These are phyloP conservation scores for Ambrosia trifida DNA, from an alignment of 129 eudicot genomes.

Conservation along the genomic window DNA sequence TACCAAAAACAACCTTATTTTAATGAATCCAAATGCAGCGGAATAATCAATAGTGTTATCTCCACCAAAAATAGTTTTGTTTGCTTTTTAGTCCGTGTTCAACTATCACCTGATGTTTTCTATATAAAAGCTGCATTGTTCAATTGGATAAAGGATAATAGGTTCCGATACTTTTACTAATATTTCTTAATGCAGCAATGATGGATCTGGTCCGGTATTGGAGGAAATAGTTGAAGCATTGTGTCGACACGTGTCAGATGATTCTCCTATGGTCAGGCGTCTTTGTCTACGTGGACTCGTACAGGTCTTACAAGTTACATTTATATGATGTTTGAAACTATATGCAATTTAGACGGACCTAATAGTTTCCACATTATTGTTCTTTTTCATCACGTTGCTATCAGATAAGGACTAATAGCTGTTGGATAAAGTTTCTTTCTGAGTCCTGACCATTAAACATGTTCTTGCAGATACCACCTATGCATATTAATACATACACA, in stretches of 20 bases:
- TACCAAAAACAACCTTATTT: conserved; percentile 13
- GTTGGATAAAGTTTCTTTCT: conserved; percentile 5
- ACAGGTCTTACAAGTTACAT: conserved; percentile 52
- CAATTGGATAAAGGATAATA: background rate
- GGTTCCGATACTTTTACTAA: background rate
- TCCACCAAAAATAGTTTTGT: background rate
- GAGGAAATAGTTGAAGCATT: conserved; percentile 95
- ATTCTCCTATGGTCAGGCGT: conserved; percentile 94
- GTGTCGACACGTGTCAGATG: conserved; percentile 94
- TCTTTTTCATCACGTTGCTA: background rate
- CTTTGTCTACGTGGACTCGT: conserved; percentile 89
- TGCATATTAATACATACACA: conserved; percentile 59
- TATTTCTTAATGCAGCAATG: conserved; percentile 56
- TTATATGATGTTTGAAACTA: conserved; percentile 7
- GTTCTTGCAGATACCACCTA: conserved; percentile 78
- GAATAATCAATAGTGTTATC: background rate
- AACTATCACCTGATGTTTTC: background rate
- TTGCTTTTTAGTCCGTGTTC: background rate
- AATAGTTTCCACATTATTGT: background rate
- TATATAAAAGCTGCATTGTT: conserved; percentile 5
- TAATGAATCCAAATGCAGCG: conserved; percentile 34
- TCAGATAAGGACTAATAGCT: conserved; percentile 3
- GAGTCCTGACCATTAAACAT: conserved; percentile 17
- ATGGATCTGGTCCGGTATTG: conserved; percentile 62
- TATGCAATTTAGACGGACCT: conserved; percentile 5